Conservation (phyloP, 352 stramenopile genomes). For the Globisporangium abappressorium region DNA sequence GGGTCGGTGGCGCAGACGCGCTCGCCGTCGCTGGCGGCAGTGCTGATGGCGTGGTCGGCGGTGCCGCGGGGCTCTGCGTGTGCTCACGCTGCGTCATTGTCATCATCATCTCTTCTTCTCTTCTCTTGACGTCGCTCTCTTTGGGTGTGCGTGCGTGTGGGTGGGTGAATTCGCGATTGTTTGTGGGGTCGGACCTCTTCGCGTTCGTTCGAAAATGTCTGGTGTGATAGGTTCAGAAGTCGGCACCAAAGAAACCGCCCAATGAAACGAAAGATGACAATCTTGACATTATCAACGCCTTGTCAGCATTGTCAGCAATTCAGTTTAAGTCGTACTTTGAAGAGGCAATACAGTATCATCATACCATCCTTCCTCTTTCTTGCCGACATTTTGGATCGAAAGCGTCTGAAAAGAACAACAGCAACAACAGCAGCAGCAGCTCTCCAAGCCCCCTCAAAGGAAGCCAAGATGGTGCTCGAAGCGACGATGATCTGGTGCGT, state of each 20-base stretch:
- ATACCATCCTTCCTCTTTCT: background rate
- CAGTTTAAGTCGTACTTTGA: background rate
- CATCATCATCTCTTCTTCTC: conserved; percentile 2
- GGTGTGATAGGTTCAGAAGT: conserved; percentile 1
- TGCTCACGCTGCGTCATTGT: conserved; percentile 13
- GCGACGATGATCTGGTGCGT: conserved; percentile 87
- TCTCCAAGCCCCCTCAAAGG: conserved; percentile 3
- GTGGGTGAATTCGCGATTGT: background rate
- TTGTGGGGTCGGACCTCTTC: conserved; percentile 12
- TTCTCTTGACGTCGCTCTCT: background rate
- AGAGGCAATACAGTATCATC: background rate
- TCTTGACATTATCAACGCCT: too few relatives aligned
- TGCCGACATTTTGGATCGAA: conserved; percentile 5
- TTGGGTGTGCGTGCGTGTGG: background rate
- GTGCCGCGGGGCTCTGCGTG: conserved; percentile 10
- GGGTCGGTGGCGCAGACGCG: background rate
- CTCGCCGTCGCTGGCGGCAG: background rate
- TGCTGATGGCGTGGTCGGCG: background rate
- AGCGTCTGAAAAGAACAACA: background rate
- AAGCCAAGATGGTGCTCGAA: conserved; percentile 74
- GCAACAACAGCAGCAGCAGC: conserved; percentile 17
- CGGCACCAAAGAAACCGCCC: background rate
- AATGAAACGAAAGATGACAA: background rate
- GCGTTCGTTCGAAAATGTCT: conserved; percentile 8
- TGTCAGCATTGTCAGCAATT: background rate